Evolutionary conservation across 441 rosid genomes (phyloP).

Genomic region (Biscutella auriculata): DNA sequence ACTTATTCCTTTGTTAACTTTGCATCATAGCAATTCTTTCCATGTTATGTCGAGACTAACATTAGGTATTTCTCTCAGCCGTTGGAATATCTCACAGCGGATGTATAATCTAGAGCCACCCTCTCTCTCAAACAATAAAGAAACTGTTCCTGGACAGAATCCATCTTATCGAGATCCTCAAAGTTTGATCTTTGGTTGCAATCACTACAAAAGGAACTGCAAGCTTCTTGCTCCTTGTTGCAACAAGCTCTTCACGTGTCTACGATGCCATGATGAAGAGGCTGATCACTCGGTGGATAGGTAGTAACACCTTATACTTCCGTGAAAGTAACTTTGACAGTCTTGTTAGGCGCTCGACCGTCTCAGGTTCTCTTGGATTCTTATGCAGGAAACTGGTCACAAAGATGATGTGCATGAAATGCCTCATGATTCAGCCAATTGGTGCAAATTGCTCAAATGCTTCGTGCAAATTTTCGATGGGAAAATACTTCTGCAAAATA

Average conservation of each 20-base stretch:
- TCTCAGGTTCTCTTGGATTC: constrained; percentile 12
- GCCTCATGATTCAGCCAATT: constrained; percentile 78
- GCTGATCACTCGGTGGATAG: constrained; percentile 91
- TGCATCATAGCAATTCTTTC: neutral
- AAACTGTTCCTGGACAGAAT: constrained; percentile 40
- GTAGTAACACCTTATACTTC: constrained; percentile 24
- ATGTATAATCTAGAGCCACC: constrained; percentile 12
- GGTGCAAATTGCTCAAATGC: constrained; percentile 60
- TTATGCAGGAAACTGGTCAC: constrained; percentile 69
- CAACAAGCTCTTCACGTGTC: constrained; percentile 68
- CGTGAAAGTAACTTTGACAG: neutral
- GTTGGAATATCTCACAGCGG: constrained; percentile 87
- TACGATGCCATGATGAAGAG: constrained; percentile 91
- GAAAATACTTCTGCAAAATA: constrained; percentile 72
- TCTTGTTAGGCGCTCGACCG: constrained; percentile 1
- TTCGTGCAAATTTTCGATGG: constrained; percentile 72
- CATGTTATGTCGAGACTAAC: constrained; percentile 13
- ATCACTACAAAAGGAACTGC: constrained; percentile 89
- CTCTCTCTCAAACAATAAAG: constrained; percentile 34
- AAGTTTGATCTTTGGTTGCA: constrained; percentile 66
- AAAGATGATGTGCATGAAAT: constrained; percentile 96
- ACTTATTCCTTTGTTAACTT: neutral
- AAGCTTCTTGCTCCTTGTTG: constrained; percentile 89
- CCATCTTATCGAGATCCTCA: constrained; percentile 70
- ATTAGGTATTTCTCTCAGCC: constrained; percentile 37